phyloP scores from a whole-genome alignment of 2,329 filamentous ascomycete genomes.

The Arthroderma uncinatum region DNA sequence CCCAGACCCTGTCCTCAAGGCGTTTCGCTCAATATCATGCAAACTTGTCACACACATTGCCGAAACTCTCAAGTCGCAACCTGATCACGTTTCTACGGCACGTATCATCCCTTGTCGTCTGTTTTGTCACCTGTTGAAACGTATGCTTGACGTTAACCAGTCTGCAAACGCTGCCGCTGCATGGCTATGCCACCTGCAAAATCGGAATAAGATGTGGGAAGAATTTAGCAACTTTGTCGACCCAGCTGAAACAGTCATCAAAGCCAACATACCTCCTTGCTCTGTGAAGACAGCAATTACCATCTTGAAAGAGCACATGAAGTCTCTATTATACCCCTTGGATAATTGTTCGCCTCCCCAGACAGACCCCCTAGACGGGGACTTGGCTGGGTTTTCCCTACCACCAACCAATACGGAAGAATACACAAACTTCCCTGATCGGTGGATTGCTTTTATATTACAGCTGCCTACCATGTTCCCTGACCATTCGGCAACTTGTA shows the following conservation, averaged over 20 bases:
- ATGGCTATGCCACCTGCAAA: slow-evolving; percentile 77
- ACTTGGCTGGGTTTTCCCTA: slow-evolving; percentile 25
- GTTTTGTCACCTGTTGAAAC: slow-evolving; percentile 75
- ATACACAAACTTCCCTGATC: slow-evolving; percentile 39
- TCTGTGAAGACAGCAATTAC: slow-evolving; percentile 27
- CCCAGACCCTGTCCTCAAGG: slow-evolving; percentile 75
- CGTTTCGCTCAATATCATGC: slow-evolving; percentile 75
- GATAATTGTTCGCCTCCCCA: slow-evolving; percentile 27
- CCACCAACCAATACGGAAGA: slow-evolving; percentile 29
- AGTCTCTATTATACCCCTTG: slow-evolving; percentile 33
- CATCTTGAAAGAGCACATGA: slow-evolving; percentile 36
- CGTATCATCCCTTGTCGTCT: slow-evolving; percentile 80
- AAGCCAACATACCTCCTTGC: slow-evolving; percentile 32
- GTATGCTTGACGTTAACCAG: slow-evolving; percentile 81
- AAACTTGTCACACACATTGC: slow-evolving; percentile 70
- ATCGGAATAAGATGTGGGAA: slow-evolving; percentile 87
- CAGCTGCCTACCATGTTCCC: slow-evolving; percentile 31
- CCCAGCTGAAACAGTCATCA: slow-evolving; percentile 31
- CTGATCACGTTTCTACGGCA: slow-evolving; percentile 71
- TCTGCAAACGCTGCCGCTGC: slow-evolving; percentile 90
- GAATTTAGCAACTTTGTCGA: slow-evolving; percentile 51
- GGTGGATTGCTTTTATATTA: slow-evolving; percentile 37
- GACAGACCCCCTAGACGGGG: slow-evolving; percentile 25
- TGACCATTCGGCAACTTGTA: slow-evolving; percentile 34
- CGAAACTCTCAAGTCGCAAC: slow-evolving; percentile 74